Evolutionary conservation across 2,329 filamentous ascomycete genomes (phyloP).

Genomic region (Cercospora sesami): DNA sequence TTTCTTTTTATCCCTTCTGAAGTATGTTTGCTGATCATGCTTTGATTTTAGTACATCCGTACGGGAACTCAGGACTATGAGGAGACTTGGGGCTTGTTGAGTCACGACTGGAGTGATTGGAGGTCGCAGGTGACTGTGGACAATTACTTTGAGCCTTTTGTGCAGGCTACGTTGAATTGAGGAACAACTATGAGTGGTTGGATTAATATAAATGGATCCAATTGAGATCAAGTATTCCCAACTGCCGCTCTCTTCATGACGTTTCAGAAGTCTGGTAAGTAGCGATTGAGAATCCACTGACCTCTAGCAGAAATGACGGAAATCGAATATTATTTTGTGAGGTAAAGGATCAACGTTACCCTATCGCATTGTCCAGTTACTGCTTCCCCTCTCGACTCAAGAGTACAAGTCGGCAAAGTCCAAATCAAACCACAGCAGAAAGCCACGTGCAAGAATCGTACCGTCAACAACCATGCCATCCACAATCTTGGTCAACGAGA

Average conservation of each 20-base stretch:
- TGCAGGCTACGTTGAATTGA: slow-evolving; percentile 18
- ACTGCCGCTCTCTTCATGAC: not conserved
- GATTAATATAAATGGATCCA: not conserved
- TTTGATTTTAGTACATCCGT: slow-evolving; percentile 40
- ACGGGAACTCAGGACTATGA: slow-evolving; percentile 3
- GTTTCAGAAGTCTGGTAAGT: no score
- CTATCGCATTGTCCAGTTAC: not conserved
- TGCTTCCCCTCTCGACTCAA: not conserved
- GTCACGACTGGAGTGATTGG: slow-evolving; percentile 53
- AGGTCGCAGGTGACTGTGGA: slow-evolving; percentile 23
- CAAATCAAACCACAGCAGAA: not conserved
- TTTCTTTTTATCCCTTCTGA: not conserved
- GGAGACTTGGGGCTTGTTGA: slow-evolving; percentile 48
- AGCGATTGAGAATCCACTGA: not conserved
- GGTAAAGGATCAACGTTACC: not conserved
- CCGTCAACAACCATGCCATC: not conserved
- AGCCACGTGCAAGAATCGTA: not conserved
- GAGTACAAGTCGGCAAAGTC: not conserved
- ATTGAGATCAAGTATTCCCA: not conserved
- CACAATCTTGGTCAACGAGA: not conserved
- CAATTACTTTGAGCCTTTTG: slow-evolving; percentile 24
- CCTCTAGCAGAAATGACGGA: not conserved
- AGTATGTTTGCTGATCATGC: not conserved
- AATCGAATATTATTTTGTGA: not conserved
- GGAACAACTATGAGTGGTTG: not conserved